These are phyloP conservation scores for Chrysoporthe cubensis DNA, from an alignment of 2,329 filamentous ascomycete genomes.

Conservation along the genomic window DNA sequence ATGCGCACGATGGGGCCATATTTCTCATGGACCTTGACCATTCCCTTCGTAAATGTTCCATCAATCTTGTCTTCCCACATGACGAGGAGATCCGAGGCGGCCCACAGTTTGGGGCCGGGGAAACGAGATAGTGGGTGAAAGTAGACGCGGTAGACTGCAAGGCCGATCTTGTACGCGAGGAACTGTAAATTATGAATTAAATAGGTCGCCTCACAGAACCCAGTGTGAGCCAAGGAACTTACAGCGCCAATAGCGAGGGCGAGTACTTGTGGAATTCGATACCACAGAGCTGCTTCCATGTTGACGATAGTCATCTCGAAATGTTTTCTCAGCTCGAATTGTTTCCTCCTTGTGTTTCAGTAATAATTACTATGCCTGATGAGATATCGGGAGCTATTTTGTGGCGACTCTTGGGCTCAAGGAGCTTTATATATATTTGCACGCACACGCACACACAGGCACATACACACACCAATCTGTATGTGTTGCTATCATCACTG, in stretches of 20 bases:
- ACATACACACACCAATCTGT: too few relatives aligned
- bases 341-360: not conserved
- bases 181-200: slow-evolving; percentile 15
- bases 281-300: slow-evolving; percentile 1
- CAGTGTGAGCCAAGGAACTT: not conserved
- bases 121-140: slow-evolving; percentile 39
- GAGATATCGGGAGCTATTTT: not conserved
- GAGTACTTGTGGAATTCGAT: not conserved
- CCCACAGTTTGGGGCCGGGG: slow-evolving; percentile 35
- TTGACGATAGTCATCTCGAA: not conserved
- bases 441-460: too few relatives aligned
- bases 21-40: slow-evolving; percentile 9
- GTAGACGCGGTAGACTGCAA: slow-evolving; percentile 34
- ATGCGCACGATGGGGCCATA: slow-evolving; percentile 21
- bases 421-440: not conserved
- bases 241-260: not conserved
- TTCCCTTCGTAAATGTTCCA: slow-evolving; percentile 20
- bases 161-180: slow-evolving; percentile 17
- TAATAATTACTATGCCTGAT: not conserved
- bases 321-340: not conserved
- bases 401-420: not conserved
- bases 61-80: slow-evolving; percentile 30
- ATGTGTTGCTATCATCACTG: too few relatives aligned
- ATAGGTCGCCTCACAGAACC: not conserved
- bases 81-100: slow-evolving; percentile 30